These are phyloP conservation scores for Pythium sukuiense DNA, from an alignment of 352 stramenopile genomes.

Conservation along the genomic window DNA sequence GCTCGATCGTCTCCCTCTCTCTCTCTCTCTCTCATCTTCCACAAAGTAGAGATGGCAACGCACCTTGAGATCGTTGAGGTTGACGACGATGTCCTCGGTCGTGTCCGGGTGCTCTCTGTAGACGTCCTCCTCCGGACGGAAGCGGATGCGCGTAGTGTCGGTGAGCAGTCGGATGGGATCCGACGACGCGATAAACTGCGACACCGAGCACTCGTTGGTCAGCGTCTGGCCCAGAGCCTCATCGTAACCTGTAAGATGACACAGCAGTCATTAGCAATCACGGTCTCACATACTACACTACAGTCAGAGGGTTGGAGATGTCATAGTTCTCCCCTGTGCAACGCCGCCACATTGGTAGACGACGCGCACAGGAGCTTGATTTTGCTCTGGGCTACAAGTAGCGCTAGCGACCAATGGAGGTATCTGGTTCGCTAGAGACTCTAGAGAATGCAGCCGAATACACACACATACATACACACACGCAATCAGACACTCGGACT, in stretches of 20 bases:
- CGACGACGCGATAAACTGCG: constrained; percentile 83
- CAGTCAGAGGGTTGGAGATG: constrained; percentile 34
- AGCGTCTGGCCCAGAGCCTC: constrained; percentile 83
- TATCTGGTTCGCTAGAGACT: constrained; percentile 78
- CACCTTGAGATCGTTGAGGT: constrained; percentile 93
- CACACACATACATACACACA: constrained; percentile 28
- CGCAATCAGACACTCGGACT: constrained; percentile 23
- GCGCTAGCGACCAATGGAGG: constrained; percentile 78
- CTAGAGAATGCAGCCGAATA: constrained; percentile 84
- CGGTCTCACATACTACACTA: constrained; percentile 13
- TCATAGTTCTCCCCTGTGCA: constrained; percentile 77
- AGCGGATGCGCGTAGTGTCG: constrained; percentile 93
- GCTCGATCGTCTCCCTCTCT: not conserved
- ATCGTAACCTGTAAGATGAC: constrained; percentile 86
- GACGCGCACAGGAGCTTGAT: constrained; percentile 82
- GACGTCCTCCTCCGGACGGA: constrained; percentile 80
- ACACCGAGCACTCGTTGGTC: constrained; percentile 81
- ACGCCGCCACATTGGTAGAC: constrained; percentile 16
- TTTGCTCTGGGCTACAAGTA: constrained; percentile 90
- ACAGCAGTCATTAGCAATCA: not conserved
- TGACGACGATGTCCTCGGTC: constrained; percentile 75
- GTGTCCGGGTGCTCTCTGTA: constrained; percentile 81
- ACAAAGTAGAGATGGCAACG: constrained; percentile 6
- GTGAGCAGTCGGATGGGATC: constrained; percentile 97
- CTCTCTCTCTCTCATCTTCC: no score